phyloP scores from a whole-genome alignment of 2,329 filamentous ascomycete genomes.

The Cytospora piceae region DNA sequence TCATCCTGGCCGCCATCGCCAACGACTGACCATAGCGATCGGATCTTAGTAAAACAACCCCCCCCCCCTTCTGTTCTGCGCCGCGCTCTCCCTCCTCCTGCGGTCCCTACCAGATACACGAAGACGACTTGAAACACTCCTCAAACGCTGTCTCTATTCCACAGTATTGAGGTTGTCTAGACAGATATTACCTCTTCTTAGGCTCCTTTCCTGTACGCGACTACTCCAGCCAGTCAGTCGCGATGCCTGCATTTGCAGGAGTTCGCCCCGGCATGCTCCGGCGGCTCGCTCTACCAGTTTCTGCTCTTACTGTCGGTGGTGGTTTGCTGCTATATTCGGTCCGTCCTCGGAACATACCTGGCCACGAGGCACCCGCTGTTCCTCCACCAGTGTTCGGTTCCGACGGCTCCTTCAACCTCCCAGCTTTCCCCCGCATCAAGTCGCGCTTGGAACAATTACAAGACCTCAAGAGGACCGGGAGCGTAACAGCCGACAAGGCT shows the following conservation, averaged over 20 bases:
- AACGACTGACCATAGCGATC: too few relatives aligned
- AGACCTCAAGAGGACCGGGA: constrained; percentile 55
- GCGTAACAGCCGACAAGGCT: constrained; percentile 38
- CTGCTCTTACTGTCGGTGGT: constrained; percentile 47
- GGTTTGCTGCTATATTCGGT: constrained; percentile 58
- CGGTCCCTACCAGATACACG: background rate
- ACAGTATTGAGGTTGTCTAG: background rate
- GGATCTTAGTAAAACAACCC: too few relatives aligned
- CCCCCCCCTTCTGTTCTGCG: too few relatives aligned
- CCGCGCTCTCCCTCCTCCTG: background rate
- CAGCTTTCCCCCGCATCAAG: constrained; percentile 67
- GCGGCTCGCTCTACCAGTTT: constrained; percentile 49
- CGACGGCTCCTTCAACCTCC: constrained; percentile 69
- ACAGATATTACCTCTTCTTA: background rate
- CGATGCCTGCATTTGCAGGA: constrained; percentile 34
- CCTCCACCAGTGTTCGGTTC: constrained; percentile 72
- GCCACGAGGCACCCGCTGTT: constrained; percentile 68
- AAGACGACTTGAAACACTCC: background rate
- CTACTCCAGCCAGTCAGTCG: background rate
- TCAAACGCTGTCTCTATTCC: background rate
- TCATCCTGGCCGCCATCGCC: too few relatives aligned
- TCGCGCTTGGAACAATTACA: constrained; percentile 66
- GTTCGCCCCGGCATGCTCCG: constrained; percentile 41
- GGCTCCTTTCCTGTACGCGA: background rate
- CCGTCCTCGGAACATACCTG: constrained; percentile 73